Evolutionary conservation across 2,329 filamentous ascomycete genomes (phyloP).

Genomic region (Fusarium compactum): DNA sequence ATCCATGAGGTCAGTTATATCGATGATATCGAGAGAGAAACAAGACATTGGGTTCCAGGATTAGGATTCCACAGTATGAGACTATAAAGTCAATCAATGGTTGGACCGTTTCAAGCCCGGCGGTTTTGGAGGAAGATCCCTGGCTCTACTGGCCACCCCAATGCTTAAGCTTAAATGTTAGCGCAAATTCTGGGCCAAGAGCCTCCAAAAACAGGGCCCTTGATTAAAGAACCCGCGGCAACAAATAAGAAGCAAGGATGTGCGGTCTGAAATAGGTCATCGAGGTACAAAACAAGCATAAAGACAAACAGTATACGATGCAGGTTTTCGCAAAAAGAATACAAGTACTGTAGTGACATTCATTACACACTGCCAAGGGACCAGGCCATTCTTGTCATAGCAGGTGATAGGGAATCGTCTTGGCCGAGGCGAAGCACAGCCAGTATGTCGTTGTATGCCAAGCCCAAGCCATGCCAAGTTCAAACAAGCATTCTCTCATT

Average conservation of each 20-base stretch:
- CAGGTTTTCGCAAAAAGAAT: slow-evolving; percentile 16
- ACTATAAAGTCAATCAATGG: background rate
- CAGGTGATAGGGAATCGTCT: slow-evolving; percentile 34
- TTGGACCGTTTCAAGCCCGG: slow-evolving; percentile 15
- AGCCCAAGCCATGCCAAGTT: slow-evolving; percentile 41
- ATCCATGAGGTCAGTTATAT: slow-evolving; percentile 15
- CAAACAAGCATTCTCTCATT: slow-evolving; percentile 34
- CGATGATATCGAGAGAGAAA: background rate
- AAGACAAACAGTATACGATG: slow-evolving; percentile 5
- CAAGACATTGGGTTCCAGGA: background rate
- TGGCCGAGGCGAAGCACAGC: slow-evolving; percentile 38
- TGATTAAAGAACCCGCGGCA: background rate
- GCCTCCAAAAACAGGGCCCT: slow-evolving; percentile 20
- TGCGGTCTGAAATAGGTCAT: slow-evolving; percentile 13
- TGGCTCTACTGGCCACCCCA: slow-evolving; percentile 17
- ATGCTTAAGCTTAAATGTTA: slow-evolving; percentile 42
- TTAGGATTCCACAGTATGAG: background rate
- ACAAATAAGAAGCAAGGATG: background rate
- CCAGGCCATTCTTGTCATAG: slow-evolving; percentile 22
- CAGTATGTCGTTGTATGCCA: slow-evolving; percentile 33
- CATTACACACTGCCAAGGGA: slow-evolving; percentile 28
- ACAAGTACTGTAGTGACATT: slow-evolving; percentile 17
- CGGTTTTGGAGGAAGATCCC: slow-evolving; percentile 22
- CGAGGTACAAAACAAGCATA: slow-evolving; percentile 13
- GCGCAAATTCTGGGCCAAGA: slow-evolving; percentile 27